Evolutionary conservation across 768 basidiomycete species (phyloP), one percentile per base, ranked within the genome.

Genomic region (Pleurotus djamor): DNA sequence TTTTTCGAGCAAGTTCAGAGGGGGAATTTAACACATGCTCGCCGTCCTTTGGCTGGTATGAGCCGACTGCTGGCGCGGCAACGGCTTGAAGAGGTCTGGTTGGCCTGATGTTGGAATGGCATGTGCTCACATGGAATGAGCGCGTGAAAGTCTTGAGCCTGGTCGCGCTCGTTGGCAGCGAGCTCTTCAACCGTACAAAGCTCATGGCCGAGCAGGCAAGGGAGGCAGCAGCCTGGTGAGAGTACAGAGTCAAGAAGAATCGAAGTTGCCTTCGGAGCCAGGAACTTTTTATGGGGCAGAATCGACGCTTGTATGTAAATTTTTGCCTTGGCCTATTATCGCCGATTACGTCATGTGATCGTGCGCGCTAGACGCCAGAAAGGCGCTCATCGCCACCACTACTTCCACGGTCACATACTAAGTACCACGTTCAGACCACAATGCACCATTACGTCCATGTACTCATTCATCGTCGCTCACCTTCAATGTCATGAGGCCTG

Each of bases 21-120:
- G 97, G 93, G 0, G 95, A 96, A 71, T 88, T 96, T 70, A 97
- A 84, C 61, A 92, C 89, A 64, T 88, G 86, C 67, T 91, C 88
- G 56, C 81, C 82, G 49, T 87, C 83, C 63, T 87, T 85, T 48
- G 82, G 83, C 33, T 67, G 71, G 68, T 88, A 91, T 14, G 83
- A 80, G 58, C 89, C 89, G 13, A 92, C 89, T 4, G 88, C 89
- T 47, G 89, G 88, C 12, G 84, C 85, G 41, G 91, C 90, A 58
- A 90, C 80, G 14, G 91, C 89, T 61, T 81, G 81, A 60, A 84
- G 71, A 60, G 81, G 76, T 58, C 74, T 77, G 14, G 87, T 83
- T 45, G 84, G 81, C 4, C 72, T 68, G 65, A 70, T 70, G 69
- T 67, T 73, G 63, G 61, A 71, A 56, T 67, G 67, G 28, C 68